Evolutionary conservation across 495 filamentous ascomycete species (phyloP).

Genomic region (Penicillium soppii): DNA sequence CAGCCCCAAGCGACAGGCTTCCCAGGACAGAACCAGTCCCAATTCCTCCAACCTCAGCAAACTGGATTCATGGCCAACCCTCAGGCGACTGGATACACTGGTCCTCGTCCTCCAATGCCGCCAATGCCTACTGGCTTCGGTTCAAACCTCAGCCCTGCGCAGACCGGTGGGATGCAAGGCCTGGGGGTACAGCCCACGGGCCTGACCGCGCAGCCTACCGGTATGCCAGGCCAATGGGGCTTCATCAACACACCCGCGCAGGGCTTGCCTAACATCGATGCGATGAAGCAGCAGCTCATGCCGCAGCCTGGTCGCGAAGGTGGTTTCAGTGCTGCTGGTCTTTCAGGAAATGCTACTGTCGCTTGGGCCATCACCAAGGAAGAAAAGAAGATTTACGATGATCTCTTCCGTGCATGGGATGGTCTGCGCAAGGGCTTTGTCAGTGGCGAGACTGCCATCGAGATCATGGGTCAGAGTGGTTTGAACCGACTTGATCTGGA

Average conservation of each 20-base stretch:
- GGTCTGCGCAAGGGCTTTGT: slow-evolving; percentile 92
- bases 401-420: slow-evolving; percentile 96
- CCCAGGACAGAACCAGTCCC: slow-evolving; percentile 39
- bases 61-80: slow-evolving; percentile 53
- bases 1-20: slow-evolving; percentile 47
- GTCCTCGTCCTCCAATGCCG: slow-evolving; percentile 86
- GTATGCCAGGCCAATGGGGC: slow-evolving; percentile 95
- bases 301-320: slow-evolving; percentile 92
- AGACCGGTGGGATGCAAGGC: slow-evolving; percentile 46
- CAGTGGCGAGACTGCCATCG: slow-evolving; percentile 88
- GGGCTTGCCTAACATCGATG: slow-evolving; percentile 90
- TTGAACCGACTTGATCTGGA: slow-evolving; percentile 87
- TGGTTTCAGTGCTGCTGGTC: slow-evolving; percentile 81
- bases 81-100: slow-evolving; percentile 63
- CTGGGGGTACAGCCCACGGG: slow-evolving; percentile 47
- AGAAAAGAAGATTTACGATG: slow-evolving; percentile 96
- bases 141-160: slow-evolving; percentile 63
- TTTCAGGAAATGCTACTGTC: slow-evolving; percentile 91
- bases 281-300: slow-evolving; percentile 96
- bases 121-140: slow-evolving; percentile 89
- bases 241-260: slow-evolving; percentile 90
- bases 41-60: slow-evolving; percentile 45
- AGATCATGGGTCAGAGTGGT: slow-evolving; percentile 96
- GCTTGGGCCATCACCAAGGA: slow-evolving; percentile 99
- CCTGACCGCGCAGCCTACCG: slow-evolving; percentile 92